Conservation (phyloP, 352 stramenopile genomes). For the Pythium oligandrum region DNA sequence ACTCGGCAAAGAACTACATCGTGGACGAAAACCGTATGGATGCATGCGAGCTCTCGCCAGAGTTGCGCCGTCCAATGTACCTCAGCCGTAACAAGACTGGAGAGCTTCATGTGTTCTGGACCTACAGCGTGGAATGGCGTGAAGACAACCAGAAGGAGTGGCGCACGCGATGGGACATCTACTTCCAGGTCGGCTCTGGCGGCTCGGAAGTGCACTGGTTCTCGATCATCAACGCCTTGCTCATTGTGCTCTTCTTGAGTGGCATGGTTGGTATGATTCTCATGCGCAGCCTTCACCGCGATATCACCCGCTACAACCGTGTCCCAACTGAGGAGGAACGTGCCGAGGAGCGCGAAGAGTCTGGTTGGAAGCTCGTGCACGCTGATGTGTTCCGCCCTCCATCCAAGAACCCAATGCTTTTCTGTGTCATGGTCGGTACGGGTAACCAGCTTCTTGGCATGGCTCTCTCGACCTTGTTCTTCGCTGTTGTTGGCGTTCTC, state of each 20-base stretch:
- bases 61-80: slow-evolving; percentile 68
- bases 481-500: slow-evolving; percentile 95
- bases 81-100: slow-evolving; percentile 78
- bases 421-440: slow-evolving; percentile 96
- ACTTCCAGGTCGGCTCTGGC: slow-evolving; percentile 90
- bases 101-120: slow-evolving; percentile 89
- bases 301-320: slow-evolving; percentile 98
- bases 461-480: slow-evolving; percentile 95
- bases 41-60: slow-evolving; percentile 62
- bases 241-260: slow-evolving; percentile 99
- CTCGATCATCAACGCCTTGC: slow-evolving; percentile 98
- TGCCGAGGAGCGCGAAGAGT: slow-evolving; percentile 97
- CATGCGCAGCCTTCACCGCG: slow-evolving; percentile 96
- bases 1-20: slow-evolving; percentile 75
- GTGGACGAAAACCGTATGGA: slow-evolving; percentile 70
- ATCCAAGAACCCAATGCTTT: slow-evolving; percentile 92
- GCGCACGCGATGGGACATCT: slow-evolving; percentile 99
- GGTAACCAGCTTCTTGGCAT: slow-evolving; percentile 97
- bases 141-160: slow-evolving; percentile 93
- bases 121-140: slow-evolving; percentile 98
- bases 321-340: slow-evolving; percentile 94
- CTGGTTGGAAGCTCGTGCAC: slow-evolving; percentile 99
- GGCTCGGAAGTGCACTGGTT: slow-evolving; percentile 99
- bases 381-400: slow-evolving; percentile 98
- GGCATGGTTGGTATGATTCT: slow-evolving; percentile 99